Evolutionary conservation across 1,284 basidiomycete species (phyloP).

Genomic region (Ceratobasidium sp.): DNA sequence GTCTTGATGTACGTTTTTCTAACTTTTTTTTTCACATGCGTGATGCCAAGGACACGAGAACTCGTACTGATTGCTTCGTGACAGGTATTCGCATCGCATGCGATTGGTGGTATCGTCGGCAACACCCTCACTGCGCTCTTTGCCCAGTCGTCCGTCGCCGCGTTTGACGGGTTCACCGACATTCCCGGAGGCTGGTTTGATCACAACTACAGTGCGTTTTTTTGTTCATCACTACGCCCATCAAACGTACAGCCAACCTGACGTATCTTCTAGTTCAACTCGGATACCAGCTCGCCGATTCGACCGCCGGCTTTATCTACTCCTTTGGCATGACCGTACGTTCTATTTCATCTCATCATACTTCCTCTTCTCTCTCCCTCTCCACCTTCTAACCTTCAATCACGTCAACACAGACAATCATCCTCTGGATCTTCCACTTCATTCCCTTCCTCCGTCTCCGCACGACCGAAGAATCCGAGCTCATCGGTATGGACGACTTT

Average conservation of each 20-base stretch:
- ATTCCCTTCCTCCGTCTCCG: conserved; percentile 90
- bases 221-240: not conserved
- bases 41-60: not conserved
- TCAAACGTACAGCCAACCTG: conserved; percentile 42
- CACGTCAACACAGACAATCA: conserved; percentile 71
- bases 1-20: not conserved
- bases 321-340: conserved; percentile 85
- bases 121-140: conserved; percentile 87
- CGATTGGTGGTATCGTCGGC: conserved; percentile 67
- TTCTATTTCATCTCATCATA: conserved; percentile 46
- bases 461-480: conserved; percentile 85
- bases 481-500: conserved; percentile 92
- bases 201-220: conserved; percentile 69
- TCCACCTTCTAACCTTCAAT: not conserved
- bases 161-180: conserved; percentile 80
- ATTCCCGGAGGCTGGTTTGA: conserved; percentile 95
- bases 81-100: conserved; percentile 67
- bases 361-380: not conserved
- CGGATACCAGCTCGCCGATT: conserved; percentile 90
- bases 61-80: conserved; percentile 3
- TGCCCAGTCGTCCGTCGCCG: conserved; percentile 87
- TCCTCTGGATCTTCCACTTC: conserved; percentile 93
- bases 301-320: conserved; percentile 78
- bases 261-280: conserved; percentile 68
- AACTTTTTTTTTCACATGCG: not conserved